Base-by-base conservation (phyloP, 2,329 filamentous ascomycete species). In the Massarina eburnea region DNA sequence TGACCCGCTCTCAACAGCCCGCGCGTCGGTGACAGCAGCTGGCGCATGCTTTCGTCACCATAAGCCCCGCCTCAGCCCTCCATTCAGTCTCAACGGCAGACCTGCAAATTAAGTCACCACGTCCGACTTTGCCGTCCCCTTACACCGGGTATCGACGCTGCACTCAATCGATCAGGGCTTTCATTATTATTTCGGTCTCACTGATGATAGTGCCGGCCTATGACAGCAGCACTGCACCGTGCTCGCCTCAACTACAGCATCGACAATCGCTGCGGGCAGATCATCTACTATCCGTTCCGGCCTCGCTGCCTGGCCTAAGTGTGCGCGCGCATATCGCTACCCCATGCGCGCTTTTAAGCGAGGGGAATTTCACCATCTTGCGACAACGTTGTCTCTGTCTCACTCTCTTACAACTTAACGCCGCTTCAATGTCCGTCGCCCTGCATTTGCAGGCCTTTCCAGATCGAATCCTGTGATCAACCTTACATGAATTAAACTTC, bases 401-500 rank as follows among this genome's bases (percentile, higher is more conserved):
- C 15, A 8, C 5, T 17, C 32, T 35, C 17, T 30, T 5, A 32
- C 24, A 29, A 40, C 4, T n/a, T n/a, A 40, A 20, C 17, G 21
- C 17, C 17, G 8, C 7, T 30, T 14, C 27, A 30, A 30, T 30
- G 27, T 14, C 27, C 27, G 12, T 14, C 27, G 7, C 12, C 27
- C 27, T 30, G 27, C 12, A 30, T 19, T 29, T 29, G 27, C 22
- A 8, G 7, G 27, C 6, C 37, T 46, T 41, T 39, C 34, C 27
- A 35, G 43, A 51, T 36, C n/a, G 18, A 43, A 41, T 42, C 32
- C 37, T 37, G 18, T 22, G 20, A 35, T 20, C 21, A 32, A 38
- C 32, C 36, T 46, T 43, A 29, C 12, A 18, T 19, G 30, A 8
- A 6, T 49, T 51, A 43, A 47, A 43, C 38, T 41, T 51, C 51